Percentiles rank a stretch among this genome's conserved stretches.
Evolutionary conservation across 768 basidiomycete genomes (phyloP).

Genomic region (Mrakia blollopis): DNA sequence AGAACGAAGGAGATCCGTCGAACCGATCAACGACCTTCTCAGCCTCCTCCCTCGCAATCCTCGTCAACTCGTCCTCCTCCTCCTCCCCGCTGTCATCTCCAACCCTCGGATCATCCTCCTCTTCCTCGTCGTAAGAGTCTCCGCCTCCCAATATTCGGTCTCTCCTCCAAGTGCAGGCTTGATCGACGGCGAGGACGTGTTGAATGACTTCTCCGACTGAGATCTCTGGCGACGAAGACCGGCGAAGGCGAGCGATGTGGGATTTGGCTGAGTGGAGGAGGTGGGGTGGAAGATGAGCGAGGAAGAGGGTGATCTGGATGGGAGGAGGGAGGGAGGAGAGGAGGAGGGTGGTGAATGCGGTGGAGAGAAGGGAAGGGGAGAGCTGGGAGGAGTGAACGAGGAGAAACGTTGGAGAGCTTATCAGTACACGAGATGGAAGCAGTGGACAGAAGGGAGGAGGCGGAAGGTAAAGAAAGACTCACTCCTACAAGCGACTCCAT

Average conservation of each 20-base stretch:
- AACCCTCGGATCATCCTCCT: not conserved
- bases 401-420: not conserved
- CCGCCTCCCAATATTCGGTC: not conserved
- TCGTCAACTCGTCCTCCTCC: not conserved
- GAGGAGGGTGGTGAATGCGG: not conserved
- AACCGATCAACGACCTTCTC: too few species aligned
- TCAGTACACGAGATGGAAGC: not conserved
- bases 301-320: not conserved
- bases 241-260: not conserved
- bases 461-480: not conserved
- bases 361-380: not conserved
- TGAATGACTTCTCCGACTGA: not conserved
- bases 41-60: not conserved
- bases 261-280: not conserved
- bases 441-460: not conserved
- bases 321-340: not conserved
- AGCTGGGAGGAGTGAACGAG: not conserved
- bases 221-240: not conserved
- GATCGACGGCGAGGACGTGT: not conserved
- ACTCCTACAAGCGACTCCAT: not conserved
- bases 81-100: not conserved
- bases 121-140: not conserved
- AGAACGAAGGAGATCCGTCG: not conserved
- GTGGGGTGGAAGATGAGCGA: not conserved
- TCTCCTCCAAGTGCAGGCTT: not conserved